Evolutionary conservation across 2,329 filamentous ascomycete species (phyloP), one percentile per base, ranked within the genome.

Genomic region (Fusarium virguliforme): DNA sequence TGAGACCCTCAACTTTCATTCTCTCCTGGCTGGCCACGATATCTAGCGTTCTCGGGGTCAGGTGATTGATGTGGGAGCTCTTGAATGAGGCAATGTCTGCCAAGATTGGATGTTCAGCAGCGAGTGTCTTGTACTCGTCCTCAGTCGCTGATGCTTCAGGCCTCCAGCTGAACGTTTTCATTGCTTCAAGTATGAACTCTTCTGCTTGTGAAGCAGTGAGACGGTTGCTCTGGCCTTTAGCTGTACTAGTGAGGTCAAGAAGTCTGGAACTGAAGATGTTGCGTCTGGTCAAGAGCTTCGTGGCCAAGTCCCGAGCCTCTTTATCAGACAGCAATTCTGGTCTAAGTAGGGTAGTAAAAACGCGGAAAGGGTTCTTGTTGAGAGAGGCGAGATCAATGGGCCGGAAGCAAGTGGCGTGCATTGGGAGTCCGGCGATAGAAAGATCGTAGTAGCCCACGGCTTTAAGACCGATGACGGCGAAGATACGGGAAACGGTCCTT

Each of bases 401-500:
- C 2, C 86, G 82, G 65, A 88, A 88, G 8, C 82, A 84, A 0
- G 86, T 88, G 1, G 85, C 85, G 60, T 87, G 85, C 75, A 88
- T 81, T 0, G 86, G 86, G 13, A 88, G 77, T 0, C 82, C 81
- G 4, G 82, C 85, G 0, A 81, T 71, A 1, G 81, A 81, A 0
- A 88, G 78, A 60, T 88, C 85, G 65, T 88, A 88, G 71, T 87
- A 87, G 1, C 85, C 85, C 0, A 87, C 85, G 0, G 86, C 80
- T 24, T 82, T 72, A 81, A 88, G 83, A 6, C 83, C 84, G 62
- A 88, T 75, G 2, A 87, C 62, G 0, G 78, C 77, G 63, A 88
- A 86, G 30, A 88, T 72, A 8, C 84, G 81, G 1, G 78, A 62
- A 46, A 86, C 80, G 2, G 78, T 83, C 5, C 73, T 69, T 10